Base-by-base conservation (phyloP, 2,329 filamentous ascomycete species). In the Trichoderma guizhouense region DNA sequence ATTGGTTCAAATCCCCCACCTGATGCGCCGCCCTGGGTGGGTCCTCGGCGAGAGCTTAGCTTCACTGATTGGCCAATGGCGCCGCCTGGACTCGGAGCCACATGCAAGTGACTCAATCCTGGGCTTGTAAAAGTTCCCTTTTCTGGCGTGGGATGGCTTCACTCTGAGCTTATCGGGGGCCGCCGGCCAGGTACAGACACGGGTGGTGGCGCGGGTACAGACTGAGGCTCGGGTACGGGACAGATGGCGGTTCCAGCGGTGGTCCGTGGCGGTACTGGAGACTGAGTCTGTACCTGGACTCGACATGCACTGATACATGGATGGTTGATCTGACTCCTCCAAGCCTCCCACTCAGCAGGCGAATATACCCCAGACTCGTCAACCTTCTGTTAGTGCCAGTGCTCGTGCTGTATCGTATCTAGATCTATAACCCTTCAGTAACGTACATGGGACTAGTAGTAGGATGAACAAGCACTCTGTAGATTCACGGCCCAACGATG, bases 31-130 rank as follows among this genome's bases (percentile, higher is more conserved):
- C 71, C 73, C 71, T 64, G 71, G 69, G 74, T 76, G 74, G 76
- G 71, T 73, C 76, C 81, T 82, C 81, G 81, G 81, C 81, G 81
- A 79, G 77, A 61, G 74, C 72, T 72, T 57, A 62, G 72, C 65
- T 55, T 72, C 60, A 9, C 57, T 77, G 62, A 79, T 82, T 82
- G 78, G 81, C 71, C 78, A 78, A 81, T 80, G 62, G 72, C 70
- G 43, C 30, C 15, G 28, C 28, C 51, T 58, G 39, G 43, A 21
- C 43, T 51, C 39, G 24, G 66, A 72, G 66, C 73, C 73, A 75
- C 55, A 71, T 68, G 70, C 72, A 64, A 71, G 74, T 81, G 79
- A 81, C 74, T 81, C 79, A 80, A 80, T 24, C 55, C 14, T 43
- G 65, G 65, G 47, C 24, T 67, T 57, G 65, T 47, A 60, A 68